Evolutionary conservation across 306 rosid genomes (phyloP), one percentile per base, ranked within the genome.

Genomic region (Vigna angularis): DNA sequence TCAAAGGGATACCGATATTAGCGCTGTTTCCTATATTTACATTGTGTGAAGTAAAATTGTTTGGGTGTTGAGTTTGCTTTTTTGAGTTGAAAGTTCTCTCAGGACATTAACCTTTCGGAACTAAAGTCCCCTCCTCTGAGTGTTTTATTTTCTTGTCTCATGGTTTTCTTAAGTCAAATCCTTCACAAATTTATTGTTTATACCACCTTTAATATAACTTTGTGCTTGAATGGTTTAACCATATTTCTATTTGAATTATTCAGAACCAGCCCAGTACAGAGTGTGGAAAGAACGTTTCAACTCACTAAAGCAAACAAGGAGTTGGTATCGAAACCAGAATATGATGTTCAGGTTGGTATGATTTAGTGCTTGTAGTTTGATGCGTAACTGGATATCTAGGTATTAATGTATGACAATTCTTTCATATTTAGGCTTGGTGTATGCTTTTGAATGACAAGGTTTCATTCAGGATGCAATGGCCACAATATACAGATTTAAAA

Each of bases 401-500:
- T 28, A 10, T 80, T 86, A 65, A 77, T 79, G 71, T 72, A 38
- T 81, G 42, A 56, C 48, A 71, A 53, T 85, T 64, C 28, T 38
- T 64, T 64, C 22, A 49, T 83, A 28, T 79, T 34, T 66, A 96
- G 99, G 97, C 87, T 69, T 96, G 99, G 99, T 96, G 99, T 68
- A 96, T 96, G 97, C 99, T 96, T 85, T 82, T 96, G 80, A 96
- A 93, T n/a, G 99, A 96, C 66, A 96, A 96, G 87, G 99, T 96
- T 76, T 73, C 91, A 77, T 96, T 90, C 79, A 88, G 99, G 91
- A 91, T 96, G 99, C 99, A 96, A 81, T 96, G 99, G 99, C 99
- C 98, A 3, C 97, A 90, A 58, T 89, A 87, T 87, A 82, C 98
- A 40, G 98, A 96, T 67, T 85, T 96, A 64, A 93, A 91, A 79